Conservation (phyloP, 2,329 filamentous ascomycete species). For the Tothia fuscella region DNA sequence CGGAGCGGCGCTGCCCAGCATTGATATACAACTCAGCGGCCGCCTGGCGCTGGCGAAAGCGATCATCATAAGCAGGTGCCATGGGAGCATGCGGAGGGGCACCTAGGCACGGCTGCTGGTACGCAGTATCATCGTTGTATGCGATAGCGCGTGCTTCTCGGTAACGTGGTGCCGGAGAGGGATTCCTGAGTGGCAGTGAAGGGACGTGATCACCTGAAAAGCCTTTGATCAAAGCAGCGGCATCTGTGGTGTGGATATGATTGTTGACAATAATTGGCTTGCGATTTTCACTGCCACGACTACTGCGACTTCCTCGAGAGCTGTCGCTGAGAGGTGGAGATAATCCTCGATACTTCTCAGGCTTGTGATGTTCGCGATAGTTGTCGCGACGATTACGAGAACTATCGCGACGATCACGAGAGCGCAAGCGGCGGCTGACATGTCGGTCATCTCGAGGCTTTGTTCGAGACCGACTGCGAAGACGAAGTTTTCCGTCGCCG, state of each 20-base stretch:
- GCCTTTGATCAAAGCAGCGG: not conserved
- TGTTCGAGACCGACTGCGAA: not conserved
- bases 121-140: not conserved
- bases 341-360: not conserved
- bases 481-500: not conserved
- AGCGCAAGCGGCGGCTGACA: not conserved
- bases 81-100: not conserved
- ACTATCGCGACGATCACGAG: not conserved
- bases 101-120: too few species aligned
- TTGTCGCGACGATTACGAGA: not conserved
- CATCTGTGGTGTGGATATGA: not conserved
- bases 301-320: too few species aligned
- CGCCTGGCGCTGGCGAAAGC: not conserved
- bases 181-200: not conserved
- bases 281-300: too few species aligned
- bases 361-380: not conserved
- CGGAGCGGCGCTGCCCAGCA: not conserved
- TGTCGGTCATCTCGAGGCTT: not conserved
- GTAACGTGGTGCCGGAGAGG: not conserved
- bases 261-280: conserved; percentile 1
- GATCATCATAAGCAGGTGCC: not conserved
- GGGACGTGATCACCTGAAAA: not conserved
- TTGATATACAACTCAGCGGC: not conserved
- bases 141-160: not conserved
- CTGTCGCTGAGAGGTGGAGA: not conserved